Conservation (phyloP, 495 filamentous ascomycete species). For the Bathelium albidoporum region DNA sequence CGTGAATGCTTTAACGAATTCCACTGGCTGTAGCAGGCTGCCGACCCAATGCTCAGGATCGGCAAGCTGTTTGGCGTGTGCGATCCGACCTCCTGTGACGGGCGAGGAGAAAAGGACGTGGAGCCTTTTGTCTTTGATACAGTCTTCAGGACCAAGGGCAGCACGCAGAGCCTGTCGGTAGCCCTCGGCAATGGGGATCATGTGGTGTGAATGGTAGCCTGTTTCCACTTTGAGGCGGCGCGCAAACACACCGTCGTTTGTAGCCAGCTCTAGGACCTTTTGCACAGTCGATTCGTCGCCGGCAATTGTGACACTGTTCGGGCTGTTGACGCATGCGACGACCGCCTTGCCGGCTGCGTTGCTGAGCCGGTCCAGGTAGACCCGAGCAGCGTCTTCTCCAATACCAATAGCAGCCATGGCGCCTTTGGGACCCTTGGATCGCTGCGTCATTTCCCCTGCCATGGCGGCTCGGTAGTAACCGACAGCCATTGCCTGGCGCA, state of each 20-base stretch:
- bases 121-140: neutral
- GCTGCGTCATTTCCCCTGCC: no score
- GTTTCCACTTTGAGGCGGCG: conserved; percentile 1
- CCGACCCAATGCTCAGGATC: conserved; percentile 11
- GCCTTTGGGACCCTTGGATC: no score
- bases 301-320: conserved; percentile 23
- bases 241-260: neutral
- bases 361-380: no score
- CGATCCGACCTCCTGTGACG: neutral
- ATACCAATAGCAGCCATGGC: no score
- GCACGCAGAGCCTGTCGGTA: neutral
- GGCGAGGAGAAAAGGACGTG: neutral
- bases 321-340: conserved; percentile 31
- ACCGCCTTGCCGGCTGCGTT: no score
- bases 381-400: no score
- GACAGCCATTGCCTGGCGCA: no score
- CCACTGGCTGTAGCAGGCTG: conserved; percentile 8
- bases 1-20: conserved; percentile 10
- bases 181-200: conserved; percentile 27
- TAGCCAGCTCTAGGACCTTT: neutral
- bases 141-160: neutral
- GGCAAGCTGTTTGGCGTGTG: neutral
- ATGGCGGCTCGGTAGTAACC: no score
- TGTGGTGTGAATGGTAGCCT: conserved; percentile 49
- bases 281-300: conserved; percentile 20